Evolutionary conservation across 345 rosid genomes (phyloP).

Genomic region (Eucalyptus regnans): DNA sequence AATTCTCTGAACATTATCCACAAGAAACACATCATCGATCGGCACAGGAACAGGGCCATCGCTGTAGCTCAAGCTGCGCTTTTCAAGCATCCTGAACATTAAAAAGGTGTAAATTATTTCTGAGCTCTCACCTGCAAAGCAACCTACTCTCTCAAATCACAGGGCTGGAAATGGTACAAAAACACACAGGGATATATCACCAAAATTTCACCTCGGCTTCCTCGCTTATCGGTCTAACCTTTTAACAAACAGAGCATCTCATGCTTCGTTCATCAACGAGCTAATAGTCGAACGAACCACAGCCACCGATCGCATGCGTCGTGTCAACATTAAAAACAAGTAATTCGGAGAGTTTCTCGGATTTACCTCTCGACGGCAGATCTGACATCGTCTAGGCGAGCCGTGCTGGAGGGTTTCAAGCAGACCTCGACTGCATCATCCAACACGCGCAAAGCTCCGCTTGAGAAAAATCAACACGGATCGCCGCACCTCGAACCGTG

Average conservation of each 20-base stretch:
- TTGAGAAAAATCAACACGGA: neutral
- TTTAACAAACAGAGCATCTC: neutral
- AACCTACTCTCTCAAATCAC: neutral
- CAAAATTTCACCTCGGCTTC: neutral
- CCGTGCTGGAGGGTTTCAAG: constrained; percentile 81
- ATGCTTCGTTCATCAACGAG: neutral
- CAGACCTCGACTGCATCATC: constrained; percentile 72
- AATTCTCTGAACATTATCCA: constrained; percentile 65
- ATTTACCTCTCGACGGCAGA: constrained; percentile 64
- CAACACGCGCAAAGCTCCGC: neutral
- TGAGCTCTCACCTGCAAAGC: neutral
- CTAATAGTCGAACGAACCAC: neutral
- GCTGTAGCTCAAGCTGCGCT: constrained; percentile 71
- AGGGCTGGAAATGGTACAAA: neutral
- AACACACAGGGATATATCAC: too few species aligned
- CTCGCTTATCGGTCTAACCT: neutral
- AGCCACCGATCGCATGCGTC: neutral
- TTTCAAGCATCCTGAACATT: constrained; percentile 70
- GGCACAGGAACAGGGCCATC: constrained; percentile 86
- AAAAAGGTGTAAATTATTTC: neutral
- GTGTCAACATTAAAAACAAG: neutral
- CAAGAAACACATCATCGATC: constrained; percentile 47
- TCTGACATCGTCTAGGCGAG: constrained; percentile 50
- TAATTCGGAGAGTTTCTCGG: neutral
- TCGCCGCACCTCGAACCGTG: neutral